These are phyloP conservation scores for Didymella arachidicola DNA, from an alignment of 2,329 filamentous ascomycete genomes.

Conservation along the genomic window DNA sequence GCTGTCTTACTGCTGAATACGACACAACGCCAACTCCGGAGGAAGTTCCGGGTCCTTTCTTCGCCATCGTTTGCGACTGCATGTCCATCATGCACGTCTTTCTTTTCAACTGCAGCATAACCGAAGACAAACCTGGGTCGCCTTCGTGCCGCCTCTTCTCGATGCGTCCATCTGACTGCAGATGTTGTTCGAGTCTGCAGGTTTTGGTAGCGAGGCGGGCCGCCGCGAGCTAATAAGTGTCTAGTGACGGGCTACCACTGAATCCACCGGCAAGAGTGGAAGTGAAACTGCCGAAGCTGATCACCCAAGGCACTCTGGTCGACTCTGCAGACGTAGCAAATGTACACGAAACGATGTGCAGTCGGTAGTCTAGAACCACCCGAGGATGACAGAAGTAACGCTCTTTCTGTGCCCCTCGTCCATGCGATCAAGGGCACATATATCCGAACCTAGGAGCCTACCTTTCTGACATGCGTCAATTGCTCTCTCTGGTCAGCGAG, in stretches of 20 bases:
- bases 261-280: not conserved
- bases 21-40: not conserved
- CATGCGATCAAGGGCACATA: not conserved
- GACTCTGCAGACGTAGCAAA: not conserved
- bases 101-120: not conserved
- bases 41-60: not conserved
- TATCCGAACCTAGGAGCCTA: not conserved
- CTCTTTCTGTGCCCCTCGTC: not conserved
- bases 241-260: not conserved
- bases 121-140: not conserved
- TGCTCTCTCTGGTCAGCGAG: not conserved
- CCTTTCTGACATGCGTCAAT: not conserved
- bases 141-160: not conserved
- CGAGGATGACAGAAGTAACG: not conserved
- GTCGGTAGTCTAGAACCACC: not conserved
- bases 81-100: not conserved
- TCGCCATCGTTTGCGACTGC: not conserved
- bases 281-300: not conserved
- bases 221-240: not conserved
- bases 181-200: not conserved
- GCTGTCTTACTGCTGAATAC: constrained; percentile 2
- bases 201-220: constrained; percentile 8
- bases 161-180: not conserved
- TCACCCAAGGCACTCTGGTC: not conserved
- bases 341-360: not conserved